Base-by-base conservation (phyloP, 768 basidiomycete species). In the Paxillus ammoniavirescens region DNA sequence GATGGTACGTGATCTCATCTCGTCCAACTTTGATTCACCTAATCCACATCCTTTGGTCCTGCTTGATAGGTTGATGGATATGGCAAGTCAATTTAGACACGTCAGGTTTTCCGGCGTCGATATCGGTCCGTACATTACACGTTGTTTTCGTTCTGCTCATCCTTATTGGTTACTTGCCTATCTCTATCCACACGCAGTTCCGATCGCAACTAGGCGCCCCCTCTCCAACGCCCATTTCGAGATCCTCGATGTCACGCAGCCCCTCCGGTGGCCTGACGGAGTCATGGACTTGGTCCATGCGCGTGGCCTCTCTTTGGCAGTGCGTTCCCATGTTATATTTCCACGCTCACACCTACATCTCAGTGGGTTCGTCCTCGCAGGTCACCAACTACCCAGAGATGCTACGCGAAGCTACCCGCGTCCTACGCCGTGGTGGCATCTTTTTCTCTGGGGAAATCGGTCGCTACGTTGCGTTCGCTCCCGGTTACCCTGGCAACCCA, bases 261-360 rank as follows among this genome's bases (percentile, higher is more conserved):
- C 64, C 7, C 71, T 77, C 41, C 73, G 81, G 37, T 89, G 83
- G 79, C 53, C 53, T 42, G 74, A 78, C 35, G 74, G 69, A 2
- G 75, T 75, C n/a, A 77, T 89, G 58, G 86, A 91, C 64, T 55
- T 90, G 14, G 78, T 91, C 41, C 86, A 91, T 55, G 84, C 82
- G 12, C 78, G 89, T 36, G 73, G 67, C 40, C 69, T 84, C 23
- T 76, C 77, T 44, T 78, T 89, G 72, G 81, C 81, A 43, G 89
- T 85, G 64, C 61, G 85, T 77, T 36, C 46, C 10, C 52, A 42
- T 37, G 15, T 17, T 48, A 13, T 45, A 26, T 44, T 49, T 30
- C 28, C 37, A n/a, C 5, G 18, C 6, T 9, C 50, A 46, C 12
- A 45, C 21, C 12, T 53, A 48, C 60, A 52, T 47, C 54, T 63